Percentiles rank a stretch among this genome's conserved stretches.
Conservation (phyloP, 208 protist genomes). For the Kentomonas sorsogonicus region DNA sequence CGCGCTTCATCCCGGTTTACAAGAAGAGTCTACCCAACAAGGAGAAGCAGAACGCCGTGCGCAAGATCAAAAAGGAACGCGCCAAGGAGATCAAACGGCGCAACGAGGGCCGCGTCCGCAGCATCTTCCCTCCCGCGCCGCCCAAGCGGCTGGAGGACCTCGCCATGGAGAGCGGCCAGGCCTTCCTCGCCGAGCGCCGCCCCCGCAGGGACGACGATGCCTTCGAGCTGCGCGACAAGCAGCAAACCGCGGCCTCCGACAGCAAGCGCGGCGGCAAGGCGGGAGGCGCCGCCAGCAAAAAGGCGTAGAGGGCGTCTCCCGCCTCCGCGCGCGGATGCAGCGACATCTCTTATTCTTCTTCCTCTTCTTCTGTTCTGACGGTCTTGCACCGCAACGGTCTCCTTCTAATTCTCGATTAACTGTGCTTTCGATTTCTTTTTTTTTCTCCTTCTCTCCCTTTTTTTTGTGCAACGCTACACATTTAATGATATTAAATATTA, state of each 20-base stretch:
- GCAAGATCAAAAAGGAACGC: constrained; percentile 85
- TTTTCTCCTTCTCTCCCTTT: constrained; percentile 7
- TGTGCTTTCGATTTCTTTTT: constrained; percentile 1
- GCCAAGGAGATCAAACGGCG: constrained; percentile 51
- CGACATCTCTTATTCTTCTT: neutral
- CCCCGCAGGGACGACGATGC: constrained; percentile 63
- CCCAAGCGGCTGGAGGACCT: constrained; percentile 87
- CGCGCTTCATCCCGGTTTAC: constrained; percentile 97
- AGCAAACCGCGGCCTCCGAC: constrained; percentile 1
- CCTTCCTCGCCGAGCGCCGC: constrained; percentile 62
- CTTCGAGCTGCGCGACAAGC: constrained; percentile 16
- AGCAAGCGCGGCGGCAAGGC: constrained; percentile 1
- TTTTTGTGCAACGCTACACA: neutral
- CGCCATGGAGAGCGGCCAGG: constrained; percentile 89
- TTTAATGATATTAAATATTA: neutral
- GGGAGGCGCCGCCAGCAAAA: constrained; percentile 9
- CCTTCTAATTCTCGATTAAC: neutral
- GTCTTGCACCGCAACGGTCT: neutral
- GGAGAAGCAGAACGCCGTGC: constrained; percentile 84
- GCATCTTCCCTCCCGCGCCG: constrained; percentile 84
- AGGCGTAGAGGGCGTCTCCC: neutral
- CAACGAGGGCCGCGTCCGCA: constrained; percentile 66
- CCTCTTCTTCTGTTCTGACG: neutral
- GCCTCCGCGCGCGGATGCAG: neutral
- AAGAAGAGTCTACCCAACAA: constrained; percentile 88